Conservation (phyloP, 176 grass and related monocot genomes). For the Puya raimondii region DNA sequence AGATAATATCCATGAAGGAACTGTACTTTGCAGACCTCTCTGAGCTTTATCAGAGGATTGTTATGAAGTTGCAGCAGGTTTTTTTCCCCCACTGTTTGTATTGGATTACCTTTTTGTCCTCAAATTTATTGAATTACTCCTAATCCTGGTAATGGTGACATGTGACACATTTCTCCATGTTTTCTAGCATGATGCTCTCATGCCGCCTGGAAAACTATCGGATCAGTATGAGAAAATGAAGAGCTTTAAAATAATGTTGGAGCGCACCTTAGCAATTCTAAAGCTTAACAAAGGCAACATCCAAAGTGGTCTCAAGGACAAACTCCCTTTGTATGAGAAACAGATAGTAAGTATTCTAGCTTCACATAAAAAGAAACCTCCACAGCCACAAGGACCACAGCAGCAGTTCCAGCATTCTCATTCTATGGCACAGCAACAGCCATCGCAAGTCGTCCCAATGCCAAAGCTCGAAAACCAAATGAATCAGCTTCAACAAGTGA, state of each 20-base stretch:
- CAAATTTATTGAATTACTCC: background rate
- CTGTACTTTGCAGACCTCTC: conserved; percentile 47
- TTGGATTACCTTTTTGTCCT: background rate
- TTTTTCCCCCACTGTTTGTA: background rate
- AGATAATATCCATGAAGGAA: conserved; percentile 76
- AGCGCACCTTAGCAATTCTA: conserved; percentile 37
- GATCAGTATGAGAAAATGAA: conserved; percentile 72
- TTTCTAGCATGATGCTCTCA: conserved; percentile 34
- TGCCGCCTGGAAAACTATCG: conserved; percentile 26
- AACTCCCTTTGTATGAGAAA: conserved; percentile 44
- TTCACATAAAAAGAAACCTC: conserved; percentile 48
- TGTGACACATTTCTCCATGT: background rate
- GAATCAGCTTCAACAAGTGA: conserved; percentile 59
- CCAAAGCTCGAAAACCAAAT: conserved; percentile 55
- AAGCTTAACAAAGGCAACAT: conserved; percentile 42
- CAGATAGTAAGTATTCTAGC: conserved; percentile 49
- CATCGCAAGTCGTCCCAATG: conserved; percentile 33
- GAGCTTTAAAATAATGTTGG: conserved; percentile 40
- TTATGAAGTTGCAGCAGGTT: conserved; percentile 54
- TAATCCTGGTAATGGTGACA: background rate
- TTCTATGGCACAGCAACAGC: conserved; percentile 38
- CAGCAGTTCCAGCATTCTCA: conserved; percentile 49
- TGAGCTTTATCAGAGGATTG: conserved; percentile 60
- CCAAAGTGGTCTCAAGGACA: conserved; percentile 40
- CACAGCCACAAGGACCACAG: conserved; percentile 27